Conservation (phyloP, 2,329 filamentous ascomycete species). For the Exophiala spinifera region DNA sequence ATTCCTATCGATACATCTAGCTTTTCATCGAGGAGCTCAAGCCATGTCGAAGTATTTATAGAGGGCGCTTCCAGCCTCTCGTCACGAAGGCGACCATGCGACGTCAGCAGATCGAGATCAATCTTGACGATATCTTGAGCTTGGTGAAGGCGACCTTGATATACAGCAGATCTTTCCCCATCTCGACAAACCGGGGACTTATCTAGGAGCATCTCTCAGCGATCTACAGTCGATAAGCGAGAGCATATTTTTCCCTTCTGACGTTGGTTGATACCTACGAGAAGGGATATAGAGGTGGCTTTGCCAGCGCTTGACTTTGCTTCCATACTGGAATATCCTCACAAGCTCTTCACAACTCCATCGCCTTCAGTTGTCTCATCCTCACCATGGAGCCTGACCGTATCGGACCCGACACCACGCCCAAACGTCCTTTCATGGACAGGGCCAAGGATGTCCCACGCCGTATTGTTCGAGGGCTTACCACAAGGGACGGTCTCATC, state of each 20-base stretch:
- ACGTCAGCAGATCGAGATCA: neutral
- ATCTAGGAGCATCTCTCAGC: neutral
- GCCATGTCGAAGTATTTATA: too few relatives aligned
- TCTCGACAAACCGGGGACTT: neutral
- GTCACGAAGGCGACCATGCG: too few relatives aligned
- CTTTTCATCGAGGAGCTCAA: too few relatives aligned
- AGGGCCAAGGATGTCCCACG: constrained; percentile 29
- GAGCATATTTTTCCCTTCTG: neutral
- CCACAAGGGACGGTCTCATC: constrained; percentile 64
- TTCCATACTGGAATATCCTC: too few relatives aligned
- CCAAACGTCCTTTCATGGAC: constrained; percentile 38
- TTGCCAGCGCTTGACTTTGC: too few relatives aligned
- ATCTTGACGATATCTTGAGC: neutral
- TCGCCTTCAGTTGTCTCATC: neutral
- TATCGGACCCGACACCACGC: constrained; percentile 41
- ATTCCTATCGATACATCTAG: neutral
- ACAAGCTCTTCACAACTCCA: too few relatives aligned
- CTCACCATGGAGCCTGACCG: constrained; percentile 35
- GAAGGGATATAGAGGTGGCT: neutral
- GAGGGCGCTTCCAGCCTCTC: too few relatives aligned
- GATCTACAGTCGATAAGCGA: constrained; percentile 1
- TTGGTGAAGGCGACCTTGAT: neutral
- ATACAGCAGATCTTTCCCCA: neutral
- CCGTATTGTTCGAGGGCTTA: constrained; percentile 37
- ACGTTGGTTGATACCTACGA: neutral